These are phyloP conservation scores for Leishmania mexicana DNA, from an alignment of 208 protist genomes.

Conservation along the genomic window DNA sequence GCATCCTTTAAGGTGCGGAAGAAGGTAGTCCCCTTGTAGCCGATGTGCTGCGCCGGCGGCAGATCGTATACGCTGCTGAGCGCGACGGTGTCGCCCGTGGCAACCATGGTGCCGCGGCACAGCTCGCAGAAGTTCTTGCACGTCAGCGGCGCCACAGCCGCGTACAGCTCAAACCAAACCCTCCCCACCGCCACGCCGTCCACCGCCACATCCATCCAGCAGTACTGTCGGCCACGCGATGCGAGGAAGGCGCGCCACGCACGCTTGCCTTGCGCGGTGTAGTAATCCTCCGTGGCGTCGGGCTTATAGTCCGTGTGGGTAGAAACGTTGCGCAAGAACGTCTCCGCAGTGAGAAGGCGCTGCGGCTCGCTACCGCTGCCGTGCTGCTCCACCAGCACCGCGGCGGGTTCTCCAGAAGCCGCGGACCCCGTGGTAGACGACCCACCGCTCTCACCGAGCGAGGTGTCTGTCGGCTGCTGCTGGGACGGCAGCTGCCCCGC, in stretches of 20 bases:
- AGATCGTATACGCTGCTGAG: constrained; percentile 3
- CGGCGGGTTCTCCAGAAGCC: neutral
- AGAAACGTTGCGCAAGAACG: constrained; percentile 51
- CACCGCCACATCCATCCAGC: constrained; percentile 78
- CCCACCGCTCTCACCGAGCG: neutral
- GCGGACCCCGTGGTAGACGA: neutral
- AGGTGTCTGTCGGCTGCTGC: neutral
- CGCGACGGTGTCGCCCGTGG: constrained; percentile 4
- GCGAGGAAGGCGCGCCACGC: constrained; percentile 69
- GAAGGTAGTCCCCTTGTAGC: constrained; percentile 93
- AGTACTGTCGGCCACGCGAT: constrained; percentile 70
- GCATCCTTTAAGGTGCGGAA: constrained; percentile 93
- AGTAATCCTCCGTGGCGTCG: constrained; percentile 54
- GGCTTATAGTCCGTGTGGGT: constrained; percentile 52
- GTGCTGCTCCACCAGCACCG: constrained; percentile 38
- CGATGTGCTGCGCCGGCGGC: constrained; percentile 17
- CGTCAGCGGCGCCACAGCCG: constrained; percentile 82
- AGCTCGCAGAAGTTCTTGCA: constrained; percentile 93
- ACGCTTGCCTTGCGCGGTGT: constrained; percentile 45
- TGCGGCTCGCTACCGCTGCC: constrained; percentile 3
- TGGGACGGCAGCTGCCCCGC: neutral
- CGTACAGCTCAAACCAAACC: constrained; percentile 91
- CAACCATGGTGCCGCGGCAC: constrained; percentile 69
- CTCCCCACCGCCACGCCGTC: constrained; percentile 34
- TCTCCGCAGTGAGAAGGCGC: constrained; percentile 35